These are phyloP conservation scores for Hanseniaspora taiwanica DNA, from an alignment of 805 yeast species.

Conservation along the genomic window DNA sequence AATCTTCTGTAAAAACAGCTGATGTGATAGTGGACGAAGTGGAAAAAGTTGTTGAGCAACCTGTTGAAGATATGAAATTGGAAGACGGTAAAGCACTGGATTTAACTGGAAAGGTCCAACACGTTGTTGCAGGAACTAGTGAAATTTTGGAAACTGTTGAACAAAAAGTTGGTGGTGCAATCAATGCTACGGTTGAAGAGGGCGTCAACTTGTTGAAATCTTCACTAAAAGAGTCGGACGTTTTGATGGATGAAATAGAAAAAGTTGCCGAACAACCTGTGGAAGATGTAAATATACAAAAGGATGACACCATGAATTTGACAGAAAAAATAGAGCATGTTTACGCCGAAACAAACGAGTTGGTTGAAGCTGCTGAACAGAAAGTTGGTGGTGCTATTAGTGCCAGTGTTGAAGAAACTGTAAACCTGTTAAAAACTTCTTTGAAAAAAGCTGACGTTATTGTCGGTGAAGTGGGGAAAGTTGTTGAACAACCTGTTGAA, in stretches of 20 bases:
- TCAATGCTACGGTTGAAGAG: no score
- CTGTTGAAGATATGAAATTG: constrained; percentile 5
- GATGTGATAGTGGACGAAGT: constrained; percentile 14
- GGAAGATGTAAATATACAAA: not conserved
- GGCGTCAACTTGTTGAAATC: no score
- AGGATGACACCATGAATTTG: not conserved
- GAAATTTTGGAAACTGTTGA: not conserved
- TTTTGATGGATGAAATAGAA: constrained; percentile 1
- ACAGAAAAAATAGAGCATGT: not conserved
- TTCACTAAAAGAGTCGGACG: no score
- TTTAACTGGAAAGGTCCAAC: no score
- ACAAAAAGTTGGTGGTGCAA: not conserved
- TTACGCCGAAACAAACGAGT: not conserved
- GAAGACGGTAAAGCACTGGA: no score
- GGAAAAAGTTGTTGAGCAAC: constrained; percentile 8
- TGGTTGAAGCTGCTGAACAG: not conserved
- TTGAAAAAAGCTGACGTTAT: not conserved
- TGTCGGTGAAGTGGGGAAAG: constrained; percentile 9
- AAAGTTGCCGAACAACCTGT: constrained; percentile 2
- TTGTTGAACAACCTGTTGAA: constrained; percentile 5
- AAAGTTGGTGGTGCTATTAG: not conserved
- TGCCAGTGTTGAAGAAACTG: not conserved
- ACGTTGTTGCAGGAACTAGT: not conserved
- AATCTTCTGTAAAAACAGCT: no score
- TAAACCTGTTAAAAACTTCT: not conserved